phyloP scores from a whole-genome alignment of 1,139 yeast genomes.

The Suhomyces anneliseae region DNA sequence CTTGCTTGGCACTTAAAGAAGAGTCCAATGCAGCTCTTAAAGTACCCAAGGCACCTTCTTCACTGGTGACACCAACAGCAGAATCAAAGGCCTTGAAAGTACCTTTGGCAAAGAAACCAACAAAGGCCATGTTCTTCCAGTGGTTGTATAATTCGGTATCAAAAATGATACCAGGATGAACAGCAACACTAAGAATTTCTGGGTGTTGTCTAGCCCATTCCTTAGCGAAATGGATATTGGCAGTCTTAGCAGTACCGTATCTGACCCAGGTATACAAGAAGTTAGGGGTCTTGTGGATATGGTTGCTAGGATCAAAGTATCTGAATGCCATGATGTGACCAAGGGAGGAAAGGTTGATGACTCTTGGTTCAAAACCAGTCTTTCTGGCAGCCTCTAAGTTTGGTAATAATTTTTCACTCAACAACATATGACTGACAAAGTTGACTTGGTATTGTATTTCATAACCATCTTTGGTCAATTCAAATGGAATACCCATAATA shows the following conservation, averaged over 20 bases:
- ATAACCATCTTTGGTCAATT: conserved; percentile 36
- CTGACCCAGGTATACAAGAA: conserved; percentile 31
- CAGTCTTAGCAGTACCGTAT: conserved; percentile 38
- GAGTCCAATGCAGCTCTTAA: conserved; percentile 38
- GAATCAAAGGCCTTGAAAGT: conserved; percentile 16
- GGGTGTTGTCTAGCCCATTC: conserved; percentile 31
- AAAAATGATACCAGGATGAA: conserved; percentile 43
- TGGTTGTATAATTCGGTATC: conserved; percentile 37
- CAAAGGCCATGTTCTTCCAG: conserved; percentile 29
- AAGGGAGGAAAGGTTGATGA: conserved; percentile 34
- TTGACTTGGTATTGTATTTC: conserved; percentile 48
- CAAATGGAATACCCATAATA: conserved; percentile 40
- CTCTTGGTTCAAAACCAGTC: conserved; percentile 28
- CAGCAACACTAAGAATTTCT: conserved; percentile 32
- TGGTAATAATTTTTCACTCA: conserved; percentile 34
- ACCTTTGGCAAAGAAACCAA: conserved; percentile 24
- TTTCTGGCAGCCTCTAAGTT: conserved; percentile 23
- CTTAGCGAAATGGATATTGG: conserved; percentile 32
- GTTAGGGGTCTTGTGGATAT: conserved; percentile 27
- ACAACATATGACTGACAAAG: conserved; percentile 34
- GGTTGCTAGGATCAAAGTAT: conserved; percentile 26
- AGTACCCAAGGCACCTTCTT: conserved; percentile 38
- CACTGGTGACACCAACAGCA: conserved; percentile 29
- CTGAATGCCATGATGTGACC: conserved; percentile 31
- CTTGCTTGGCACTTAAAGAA: conserved; percentile 21